Evolutionary conservation across 805 yeast genomes (phyloP).

Genomic region (Starmera amethionina): DNA sequence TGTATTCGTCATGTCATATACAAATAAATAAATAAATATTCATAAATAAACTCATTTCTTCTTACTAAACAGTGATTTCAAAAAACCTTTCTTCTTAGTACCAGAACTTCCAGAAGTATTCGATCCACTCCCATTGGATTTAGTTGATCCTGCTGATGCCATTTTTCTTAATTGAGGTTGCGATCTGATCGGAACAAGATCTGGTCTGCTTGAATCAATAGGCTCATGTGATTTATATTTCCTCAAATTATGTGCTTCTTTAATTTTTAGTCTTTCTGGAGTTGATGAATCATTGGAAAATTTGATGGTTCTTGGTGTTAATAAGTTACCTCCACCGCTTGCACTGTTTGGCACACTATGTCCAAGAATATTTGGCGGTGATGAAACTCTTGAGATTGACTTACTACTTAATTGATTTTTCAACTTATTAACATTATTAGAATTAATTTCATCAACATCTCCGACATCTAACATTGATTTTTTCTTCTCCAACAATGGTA

Average conservation of each 20-base stretch:
- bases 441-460: constrained; percentile 1
- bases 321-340: background rate
- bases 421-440: background rate
- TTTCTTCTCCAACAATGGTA: constrained; percentile 13
- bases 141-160: background rate
- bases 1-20: too few relatives aligned
- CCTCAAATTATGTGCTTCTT: constrained; percentile 1
- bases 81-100: constrained; percentile 3
- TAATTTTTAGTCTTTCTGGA: constrained; percentile 2
- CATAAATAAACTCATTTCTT: background rate
- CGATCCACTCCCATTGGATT: background rate
- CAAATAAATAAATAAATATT: background rate
- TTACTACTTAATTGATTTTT: background rate
- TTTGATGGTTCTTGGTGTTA: constrained; percentile 3
- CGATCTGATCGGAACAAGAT: constrained; percentile 6
- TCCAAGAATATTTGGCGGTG: background rate
- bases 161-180: constrained; percentile 4
- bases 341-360: too few relatives aligned
- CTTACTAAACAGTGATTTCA: constrained; percentile 4
- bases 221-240: constrained; percentile 5
- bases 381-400: background rate
- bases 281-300: constrained; percentile 4
- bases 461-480: constrained; percentile 19
- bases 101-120: too few relatives aligned
- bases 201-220: background rate